Conservation (phyloP, 2,329 filamentous ascomycete genomes). For the Penicillium hesseltinei region DNA sequence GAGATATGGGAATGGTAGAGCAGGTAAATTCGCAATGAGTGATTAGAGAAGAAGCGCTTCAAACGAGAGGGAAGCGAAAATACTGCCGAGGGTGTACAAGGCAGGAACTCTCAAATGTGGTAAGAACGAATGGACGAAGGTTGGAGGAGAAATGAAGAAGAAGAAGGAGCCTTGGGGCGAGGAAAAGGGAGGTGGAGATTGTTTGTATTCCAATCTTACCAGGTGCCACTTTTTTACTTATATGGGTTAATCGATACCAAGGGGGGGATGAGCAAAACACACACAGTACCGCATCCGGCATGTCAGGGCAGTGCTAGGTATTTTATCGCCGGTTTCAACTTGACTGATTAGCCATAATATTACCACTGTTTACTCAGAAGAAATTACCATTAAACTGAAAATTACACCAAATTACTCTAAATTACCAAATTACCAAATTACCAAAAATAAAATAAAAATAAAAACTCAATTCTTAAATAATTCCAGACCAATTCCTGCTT, state of each 20-base stretch:
- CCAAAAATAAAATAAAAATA: background rate
- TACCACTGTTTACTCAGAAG: background rate
- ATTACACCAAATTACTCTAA: background rate
- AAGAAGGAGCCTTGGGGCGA: slow-evolving; percentile 29
- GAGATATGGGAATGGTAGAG: slow-evolving; percentile 26
- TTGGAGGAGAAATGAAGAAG: slow-evolving; percentile 33
- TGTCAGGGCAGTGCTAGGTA: slow-evolving; percentile 1
- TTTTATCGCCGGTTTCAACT: background rate
- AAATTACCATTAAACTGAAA: background rate
- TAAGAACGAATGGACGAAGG: slow-evolving; percentile 31
- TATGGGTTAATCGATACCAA: slow-evolving; percentile 9
- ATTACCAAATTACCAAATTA: background rate
- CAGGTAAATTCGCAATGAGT: slow-evolving; percentile 20
- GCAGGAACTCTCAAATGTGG: slow-evolving; percentile 14
- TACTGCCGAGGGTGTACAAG: slow-evolving; percentile 1
- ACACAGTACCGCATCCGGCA: slow-evolving; percentile 23
- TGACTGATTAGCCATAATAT: background rate
- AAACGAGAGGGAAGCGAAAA: slow-evolving; percentile 29
- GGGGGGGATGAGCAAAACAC: slow-evolving; percentile 11
- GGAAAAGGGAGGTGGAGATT: slow-evolving; percentile 35
- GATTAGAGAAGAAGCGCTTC: slow-evolving; percentile 15
- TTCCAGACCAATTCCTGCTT: slow-evolving; percentile 15
- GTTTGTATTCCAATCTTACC: slow-evolving; percentile 19
- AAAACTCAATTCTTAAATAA: background rate
- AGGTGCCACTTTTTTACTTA: slow-evolving; percentile 14